Percentiles rank a stretch among this genome's conserved stretches.
Evolutionary conservation across 139 green algal genomes (phyloP).

Genomic region (Pleodorina starrii): DNA sequence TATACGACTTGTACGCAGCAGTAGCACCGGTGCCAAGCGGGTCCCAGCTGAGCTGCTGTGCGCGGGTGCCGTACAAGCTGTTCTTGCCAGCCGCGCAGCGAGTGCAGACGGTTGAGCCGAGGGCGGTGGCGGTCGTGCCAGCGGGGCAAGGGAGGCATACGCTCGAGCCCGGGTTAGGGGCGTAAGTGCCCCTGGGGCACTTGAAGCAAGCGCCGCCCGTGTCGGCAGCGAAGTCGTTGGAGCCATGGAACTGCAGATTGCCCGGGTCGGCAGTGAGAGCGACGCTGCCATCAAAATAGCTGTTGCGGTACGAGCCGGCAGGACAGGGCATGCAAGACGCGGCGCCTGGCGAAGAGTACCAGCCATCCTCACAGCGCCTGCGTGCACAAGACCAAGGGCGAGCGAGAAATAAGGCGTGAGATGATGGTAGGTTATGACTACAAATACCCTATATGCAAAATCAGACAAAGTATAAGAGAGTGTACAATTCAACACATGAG

Average conservation of each 20-base stretch:
- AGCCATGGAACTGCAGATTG: neutral
- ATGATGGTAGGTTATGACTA: no score
- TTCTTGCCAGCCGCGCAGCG: slow-evolving; percentile 6
- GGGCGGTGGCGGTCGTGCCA: neutral
- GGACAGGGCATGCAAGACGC: slow-evolving; percentile 10
- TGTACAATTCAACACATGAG: no score
- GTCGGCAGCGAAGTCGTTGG: neutral
- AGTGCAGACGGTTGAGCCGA: neutral
- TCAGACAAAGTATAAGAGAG: no score
- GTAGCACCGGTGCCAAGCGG: no score
- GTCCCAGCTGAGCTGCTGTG: slow-evolving; percentile 24
- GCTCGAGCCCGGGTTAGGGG: neutral
- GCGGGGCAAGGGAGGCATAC: slow-evolving; percentile 42
- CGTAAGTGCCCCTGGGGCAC: slow-evolving; percentile 34
- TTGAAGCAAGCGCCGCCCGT: neutral
- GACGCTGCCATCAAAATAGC: neutral
- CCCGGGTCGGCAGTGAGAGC: neutral
- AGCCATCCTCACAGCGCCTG: slow-evolving; percentile 47
- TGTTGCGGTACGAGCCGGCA: slow-evolving; percentile 45
- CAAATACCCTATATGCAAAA: no score
- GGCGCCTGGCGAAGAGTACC: neutral
- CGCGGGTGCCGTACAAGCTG: slow-evolving; percentile 6
- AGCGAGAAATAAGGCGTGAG: no score
- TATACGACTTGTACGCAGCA: slow-evolving; percentile 8
- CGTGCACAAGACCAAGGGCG: no score